These are phyloP conservation scores for Cystoderma amianthinum DNA, from an alignment of 768 basidiomycete species.

Conservation along the genomic window DNA sequence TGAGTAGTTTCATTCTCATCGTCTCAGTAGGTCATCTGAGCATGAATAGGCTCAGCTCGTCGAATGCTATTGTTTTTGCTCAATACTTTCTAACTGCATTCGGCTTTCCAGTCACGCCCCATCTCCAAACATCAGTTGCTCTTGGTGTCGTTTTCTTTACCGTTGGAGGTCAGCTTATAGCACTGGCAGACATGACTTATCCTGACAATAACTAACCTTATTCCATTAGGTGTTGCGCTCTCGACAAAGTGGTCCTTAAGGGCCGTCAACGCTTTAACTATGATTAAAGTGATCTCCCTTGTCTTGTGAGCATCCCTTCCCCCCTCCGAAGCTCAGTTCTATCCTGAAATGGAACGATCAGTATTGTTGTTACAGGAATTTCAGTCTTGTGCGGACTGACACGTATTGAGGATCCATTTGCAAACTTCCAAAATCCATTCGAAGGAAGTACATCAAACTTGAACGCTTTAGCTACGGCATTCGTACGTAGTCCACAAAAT, in stretches of 20 bases:
- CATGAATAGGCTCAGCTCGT: conserved; percentile 23
- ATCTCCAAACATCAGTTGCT: conserved; percentile 18
- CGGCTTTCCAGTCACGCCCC: conserved; percentile 18
- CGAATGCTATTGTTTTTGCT: conserved; percentile 29
- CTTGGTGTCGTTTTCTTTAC: conserved; percentile 17
- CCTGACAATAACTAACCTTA: too few relatives aligned
- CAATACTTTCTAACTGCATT: conserved; percentile 27
- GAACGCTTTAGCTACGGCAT: conserved; percentile 32
- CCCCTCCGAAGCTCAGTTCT: background rate
- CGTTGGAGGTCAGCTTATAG: conserved; percentile 12
- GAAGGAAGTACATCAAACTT: conserved; percentile 37
- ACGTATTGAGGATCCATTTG: conserved; percentile 42
- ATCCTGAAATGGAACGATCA: conserved; percentile 4
- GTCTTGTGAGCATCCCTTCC: conserved; percentile 21
- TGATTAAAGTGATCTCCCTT: conserved; percentile 21
- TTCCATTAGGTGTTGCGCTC: conserved; percentile 24
- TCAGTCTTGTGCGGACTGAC: conserved; percentile 53
- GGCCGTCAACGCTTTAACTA: conserved; percentile 21
- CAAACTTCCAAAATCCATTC: conserved; percentile 51
- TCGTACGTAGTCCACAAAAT: conserved; percentile 12
- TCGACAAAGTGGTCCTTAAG: conserved; percentile 29
- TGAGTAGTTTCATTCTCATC: too few relatives aligned
- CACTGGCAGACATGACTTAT: background rate
- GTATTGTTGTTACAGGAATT: conserved; percentile 46
- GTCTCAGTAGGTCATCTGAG: too few relatives aligned